Base-by-base conservation (phyloP, 2,329 filamentous ascomycete species). In the Aspergillus caelatus region DNA sequence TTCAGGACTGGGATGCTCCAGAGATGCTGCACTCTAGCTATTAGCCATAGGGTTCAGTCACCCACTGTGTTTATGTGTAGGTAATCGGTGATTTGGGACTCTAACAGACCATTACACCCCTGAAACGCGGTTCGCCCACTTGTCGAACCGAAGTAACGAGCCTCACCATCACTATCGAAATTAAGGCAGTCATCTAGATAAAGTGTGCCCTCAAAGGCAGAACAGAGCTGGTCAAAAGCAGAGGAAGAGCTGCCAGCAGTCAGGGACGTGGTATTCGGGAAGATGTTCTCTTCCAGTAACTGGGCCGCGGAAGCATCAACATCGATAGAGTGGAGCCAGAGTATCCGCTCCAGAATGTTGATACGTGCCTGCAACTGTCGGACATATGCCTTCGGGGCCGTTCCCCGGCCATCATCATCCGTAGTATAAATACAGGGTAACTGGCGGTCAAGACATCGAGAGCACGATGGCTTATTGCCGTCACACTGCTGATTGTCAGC, bases 91-190 rank as follows among this genome's bases (percentile, higher is more conserved):
- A 26, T 26, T 26, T 26, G 26, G 26, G 4, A 36, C 14, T 36
- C 19, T 30, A 14, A 46, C 55, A 11, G 21, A 63, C 12, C 30
- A 52, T 11, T 54, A 65, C n/a, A 60, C 28, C 65, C 65, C 23
- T 65, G 65, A 46, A 79, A 78, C 9, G 74, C 68, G 4, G 78
- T 66, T 3, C 77, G 71, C 2, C 77, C 77, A 62, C 77, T 80
- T 0, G 77, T 73, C 2, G 74, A 70, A 0, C 78, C 77, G 62
- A 78, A 79, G 56, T 77, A 80, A 1, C 73, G 67, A 48, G 72
- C 67, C 57, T 79, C 77, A 0, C 71, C 71, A 45, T 78, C 75
- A 26, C 69, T 69, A 30, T 79, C 76, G 30, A 75, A 77, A 34
- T 77, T 76, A 28, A 77, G 62, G 7, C 73, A 72, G 46, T 77